Evolutionary conservation across 1,284 basidiomycete genomes (phyloP).

Genomic region (Garcileccinum viscosum): DNA sequence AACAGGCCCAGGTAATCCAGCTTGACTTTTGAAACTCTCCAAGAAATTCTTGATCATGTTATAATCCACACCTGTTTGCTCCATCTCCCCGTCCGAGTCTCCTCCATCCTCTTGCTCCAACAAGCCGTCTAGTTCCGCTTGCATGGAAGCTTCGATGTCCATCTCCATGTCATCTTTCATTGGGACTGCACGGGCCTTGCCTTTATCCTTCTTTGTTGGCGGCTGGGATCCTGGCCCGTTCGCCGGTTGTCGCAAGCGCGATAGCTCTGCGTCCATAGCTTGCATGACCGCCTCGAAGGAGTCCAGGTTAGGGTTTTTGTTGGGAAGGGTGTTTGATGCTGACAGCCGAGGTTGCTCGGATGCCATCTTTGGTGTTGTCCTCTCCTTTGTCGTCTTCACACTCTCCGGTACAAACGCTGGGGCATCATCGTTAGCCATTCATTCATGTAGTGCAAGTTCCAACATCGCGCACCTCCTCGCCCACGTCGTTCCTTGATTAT

Average conservation of each 20-base stretch:
- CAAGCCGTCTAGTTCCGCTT: conserved; percentile 76
- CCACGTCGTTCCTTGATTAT: conserved; percentile 78
- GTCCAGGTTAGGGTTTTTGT: conserved; percentile 73
- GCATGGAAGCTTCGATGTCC: conserved; percentile 83
- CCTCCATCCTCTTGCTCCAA: conserved; percentile 60
- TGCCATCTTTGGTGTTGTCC: conserved; percentile 6
- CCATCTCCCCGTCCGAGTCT: conserved; percentile 59
- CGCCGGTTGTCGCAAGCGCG: conserved; percentile 45
- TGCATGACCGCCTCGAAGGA: conserved; percentile 95
- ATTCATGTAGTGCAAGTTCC: neutral
- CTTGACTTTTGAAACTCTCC: conserved; percentile 92
- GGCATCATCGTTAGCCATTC: conserved; percentile 15
- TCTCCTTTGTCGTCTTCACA: conserved; percentile 27
- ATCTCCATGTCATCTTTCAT: conserved; percentile 53
- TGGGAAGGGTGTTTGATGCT: conserved; percentile 44
- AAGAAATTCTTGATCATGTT: conserved; percentile 93
- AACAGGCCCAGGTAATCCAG: conserved; percentile 85
- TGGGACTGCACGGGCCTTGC: conserved; percentile 30
- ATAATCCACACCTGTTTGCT: conserved; percentile 72
- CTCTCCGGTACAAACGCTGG: conserved; percentile 73
- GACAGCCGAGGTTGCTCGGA: conserved; percentile 21
- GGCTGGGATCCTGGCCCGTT: conserved; percentile 17
- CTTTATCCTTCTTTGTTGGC: conserved; percentile 36
- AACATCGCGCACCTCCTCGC: conserved; percentile 69
- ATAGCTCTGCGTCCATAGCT: conserved; percentile 88